A percentile compares a stretch with the other conserved stretches of the same genome.
These are phyloP conservation scores for Saccharomyces cerevisiae DNA, from an alignment of 805 yeast species.

Conservation along the genomic window DNA sequence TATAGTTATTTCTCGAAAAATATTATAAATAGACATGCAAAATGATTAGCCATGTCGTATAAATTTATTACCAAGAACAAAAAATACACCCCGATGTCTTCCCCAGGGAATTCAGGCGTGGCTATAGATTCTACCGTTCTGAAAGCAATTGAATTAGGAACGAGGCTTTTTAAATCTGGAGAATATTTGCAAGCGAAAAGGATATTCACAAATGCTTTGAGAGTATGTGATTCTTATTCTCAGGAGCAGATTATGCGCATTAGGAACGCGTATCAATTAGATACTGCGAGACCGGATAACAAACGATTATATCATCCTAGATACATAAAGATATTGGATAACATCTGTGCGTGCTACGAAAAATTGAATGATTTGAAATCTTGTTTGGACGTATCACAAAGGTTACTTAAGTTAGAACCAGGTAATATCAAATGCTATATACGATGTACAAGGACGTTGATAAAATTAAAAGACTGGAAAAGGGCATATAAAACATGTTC, in stretches of 20 bases:
- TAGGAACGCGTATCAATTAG: slow-evolving; percentile 5
- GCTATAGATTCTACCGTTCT: slow-evolving; percentile 15
- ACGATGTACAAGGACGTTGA: slow-evolving; percentile 22
- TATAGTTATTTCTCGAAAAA: background rate
- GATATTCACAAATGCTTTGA: slow-evolving; percentile 23
- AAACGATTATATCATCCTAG: slow-evolving; percentile 21
- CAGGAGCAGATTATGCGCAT: slow-evolving; percentile 11
- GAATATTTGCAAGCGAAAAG: slow-evolving; percentile 21
- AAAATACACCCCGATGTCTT: background rate
- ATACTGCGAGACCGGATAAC: background rate
- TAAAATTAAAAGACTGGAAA: slow-evolving; percentile 11
- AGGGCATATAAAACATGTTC: slow-evolving; percentile 17
- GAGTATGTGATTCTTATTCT: slow-evolving; percentile 19
- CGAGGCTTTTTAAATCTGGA: slow-evolving; percentile 18
- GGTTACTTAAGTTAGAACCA: slow-evolving; percentile 20
- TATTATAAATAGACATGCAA: background rate
- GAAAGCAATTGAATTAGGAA: slow-evolving; percentile 25
- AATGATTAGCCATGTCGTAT: background rate
- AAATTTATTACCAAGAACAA: background rate
- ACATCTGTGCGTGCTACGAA: slow-evolving; percentile 24
- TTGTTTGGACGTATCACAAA: slow-evolving; percentile 17
- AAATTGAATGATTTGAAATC: slow-evolving; percentile 18
- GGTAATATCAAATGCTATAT: slow-evolving; percentile 23
- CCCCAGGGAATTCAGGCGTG: background rate
- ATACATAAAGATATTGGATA: slow-evolving; percentile 21